Conservation (phyloP, 768 basidiomycete species). For the Russula lepida region DNA sequence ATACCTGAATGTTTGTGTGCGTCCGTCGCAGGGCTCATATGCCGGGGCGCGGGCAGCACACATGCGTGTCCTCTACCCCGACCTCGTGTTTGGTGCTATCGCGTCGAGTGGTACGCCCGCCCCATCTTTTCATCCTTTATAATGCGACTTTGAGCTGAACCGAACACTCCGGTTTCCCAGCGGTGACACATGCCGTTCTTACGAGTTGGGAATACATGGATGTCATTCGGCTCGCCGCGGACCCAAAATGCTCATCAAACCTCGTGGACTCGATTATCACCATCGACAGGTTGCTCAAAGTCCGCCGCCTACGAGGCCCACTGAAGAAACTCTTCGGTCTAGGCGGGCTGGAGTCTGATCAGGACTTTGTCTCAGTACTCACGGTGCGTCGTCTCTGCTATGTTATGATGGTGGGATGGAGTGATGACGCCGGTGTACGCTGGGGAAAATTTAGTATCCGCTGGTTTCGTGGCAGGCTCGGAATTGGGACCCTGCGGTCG, state of each 20-base stretch:
- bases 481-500: slow-evolving; percentile 76
- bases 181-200: slow-evolving; percentile 77
- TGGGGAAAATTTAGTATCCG: slow-evolving; percentile 38
- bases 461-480: slow-evolving; percentile 73
- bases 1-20: not conserved
- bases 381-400: slow-evolving; percentile 34
- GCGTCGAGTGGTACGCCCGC: slow-evolving; percentile 64
- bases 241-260: slow-evolving; percentile 51
- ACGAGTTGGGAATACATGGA: slow-evolving; percentile 87
- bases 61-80: slow-evolving; percentile 81
- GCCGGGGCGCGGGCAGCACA: slow-evolving; percentile 92
- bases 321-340: slow-evolving; percentile 79
- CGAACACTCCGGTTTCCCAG: slow-evolving; percentile 29
- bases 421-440: not conserved
- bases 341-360: slow-evolving; percentile 53
- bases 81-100: slow-evolving; percentile 82
- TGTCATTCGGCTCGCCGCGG: slow-evolving; percentile 63
- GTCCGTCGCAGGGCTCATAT: slow-evolving; percentile 61
- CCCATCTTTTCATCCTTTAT: not conserved
- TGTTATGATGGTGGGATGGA: not conserved
- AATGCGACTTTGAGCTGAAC: not conserved
- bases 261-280: slow-evolving; percentile 49
- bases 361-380: slow-evolving; percentile 70
- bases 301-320: slow-evolving; percentile 36
- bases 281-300: slow-evolving; percentile 55